Evolutionary conservation across 2,329 filamentous ascomycete genomes (phyloP).

Genomic region (Parastagonospora nodorum): DNA sequence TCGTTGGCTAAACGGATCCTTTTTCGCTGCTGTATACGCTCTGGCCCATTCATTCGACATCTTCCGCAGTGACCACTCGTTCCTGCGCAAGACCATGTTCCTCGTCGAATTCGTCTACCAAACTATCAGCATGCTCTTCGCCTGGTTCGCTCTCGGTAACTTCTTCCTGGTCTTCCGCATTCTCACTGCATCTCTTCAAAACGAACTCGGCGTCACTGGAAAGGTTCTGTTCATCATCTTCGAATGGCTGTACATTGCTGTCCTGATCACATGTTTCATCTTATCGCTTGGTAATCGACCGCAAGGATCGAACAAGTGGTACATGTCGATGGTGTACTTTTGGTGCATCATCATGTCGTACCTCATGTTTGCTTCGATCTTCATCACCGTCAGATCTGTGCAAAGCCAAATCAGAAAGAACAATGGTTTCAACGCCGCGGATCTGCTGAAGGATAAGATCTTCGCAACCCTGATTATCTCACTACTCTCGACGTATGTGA

Average conservation of each 20-base stretch:
- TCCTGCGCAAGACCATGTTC: constrained; percentile 86
- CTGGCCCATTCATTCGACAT: constrained; percentile 96
- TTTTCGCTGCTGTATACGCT: constrained; percentile 96
- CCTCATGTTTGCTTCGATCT: constrained; percentile 91
- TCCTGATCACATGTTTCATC: constrained; percentile 92
- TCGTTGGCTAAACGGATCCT: constrained; percentile 96
- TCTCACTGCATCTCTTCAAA: constrained; percentile 82
- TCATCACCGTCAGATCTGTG: constrained; percentile 88
- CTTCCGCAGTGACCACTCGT: constrained; percentile 88
- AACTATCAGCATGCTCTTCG: constrained; percentile 95
- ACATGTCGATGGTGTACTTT: constrained; percentile 98
- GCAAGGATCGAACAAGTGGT: constrained; percentile 89
- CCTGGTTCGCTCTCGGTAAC: constrained; percentile 97
- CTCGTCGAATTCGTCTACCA: constrained; percentile 94
- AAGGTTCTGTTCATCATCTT: constrained; percentile 86
- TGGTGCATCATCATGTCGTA: constrained; percentile 95
- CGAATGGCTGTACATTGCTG: constrained; percentile 93
- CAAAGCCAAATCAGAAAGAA: constrained; percentile 67
- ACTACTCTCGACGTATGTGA: constrained; percentile 85
- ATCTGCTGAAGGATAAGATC: constrained; percentile 82
- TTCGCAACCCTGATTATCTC: constrained; percentile 96
- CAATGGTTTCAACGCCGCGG: constrained; percentile 69
- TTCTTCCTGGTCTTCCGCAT: constrained; percentile 99
- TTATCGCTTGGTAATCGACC: constrained; percentile 92
- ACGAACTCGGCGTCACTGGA: constrained; percentile 77